These are phyloP conservation scores for Colletotrichum sp. DNA, from an alignment of 2,329 filamentous ascomycete species.

Conservation along the genomic window DNA sequence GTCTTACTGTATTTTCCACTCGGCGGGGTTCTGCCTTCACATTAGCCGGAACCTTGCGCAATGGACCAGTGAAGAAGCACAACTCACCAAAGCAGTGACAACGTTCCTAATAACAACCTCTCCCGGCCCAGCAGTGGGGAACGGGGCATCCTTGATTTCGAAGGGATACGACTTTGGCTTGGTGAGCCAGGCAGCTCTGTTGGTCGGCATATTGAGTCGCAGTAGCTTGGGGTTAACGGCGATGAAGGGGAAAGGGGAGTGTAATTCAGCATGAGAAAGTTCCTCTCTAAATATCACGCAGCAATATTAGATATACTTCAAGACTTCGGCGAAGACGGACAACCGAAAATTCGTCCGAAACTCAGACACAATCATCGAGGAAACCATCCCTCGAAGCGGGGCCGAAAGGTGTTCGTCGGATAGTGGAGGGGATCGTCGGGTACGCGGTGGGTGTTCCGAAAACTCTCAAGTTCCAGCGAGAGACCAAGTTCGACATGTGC, in stretches of 20 bases:
- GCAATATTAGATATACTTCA: neutral
- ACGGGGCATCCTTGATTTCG: neutral
- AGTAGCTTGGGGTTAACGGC: neutral
- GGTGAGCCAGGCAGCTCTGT: constrained; percentile 13
- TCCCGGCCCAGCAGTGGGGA: constrained; percentile 2
- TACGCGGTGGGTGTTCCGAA: neutral
- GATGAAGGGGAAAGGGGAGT: neutral
- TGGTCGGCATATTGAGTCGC: neutral
- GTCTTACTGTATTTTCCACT: neutral
- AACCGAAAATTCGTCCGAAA: neutral
- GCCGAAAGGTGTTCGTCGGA: neutral
- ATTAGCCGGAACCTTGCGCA: too few relatives aligned
- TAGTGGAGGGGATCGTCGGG: neutral
- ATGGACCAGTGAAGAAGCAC: neutral
- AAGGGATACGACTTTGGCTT: neutral
- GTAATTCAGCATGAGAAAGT: fast-evolving
- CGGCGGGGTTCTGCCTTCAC: neutral
- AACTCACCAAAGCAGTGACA: constrained; percentile 21
- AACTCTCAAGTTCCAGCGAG: too few relatives aligned
- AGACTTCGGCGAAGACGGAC: neutral
- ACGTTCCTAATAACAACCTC: constrained; percentile 25
- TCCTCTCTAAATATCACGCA: fast-evolving
- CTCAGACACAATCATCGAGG: neutral
- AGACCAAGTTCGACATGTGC: neutral
- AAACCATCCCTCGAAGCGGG: neutral